A percentile compares a stretch with the other conserved stretches of the same genome.
phyloP scores from a whole-genome alignment of 495 filamentous ascomycete genomes.

The Symbiotaphrina buchneri region DNA sequence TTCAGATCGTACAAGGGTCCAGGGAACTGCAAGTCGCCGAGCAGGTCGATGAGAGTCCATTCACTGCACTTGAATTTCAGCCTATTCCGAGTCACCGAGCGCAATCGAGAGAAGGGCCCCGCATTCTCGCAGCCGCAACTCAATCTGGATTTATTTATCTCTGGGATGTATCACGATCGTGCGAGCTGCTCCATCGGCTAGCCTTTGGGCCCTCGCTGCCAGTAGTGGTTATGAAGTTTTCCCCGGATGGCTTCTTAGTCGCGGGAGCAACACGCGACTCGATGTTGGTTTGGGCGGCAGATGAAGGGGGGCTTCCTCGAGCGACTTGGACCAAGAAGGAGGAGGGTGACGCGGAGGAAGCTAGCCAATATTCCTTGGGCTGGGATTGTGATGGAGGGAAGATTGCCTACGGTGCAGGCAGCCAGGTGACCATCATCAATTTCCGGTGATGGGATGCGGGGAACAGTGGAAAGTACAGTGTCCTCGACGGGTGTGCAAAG shows the following conservation, averaged over 20 bases:
- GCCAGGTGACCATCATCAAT: slow-evolving; percentile 26
- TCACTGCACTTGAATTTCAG: slow-evolving; percentile 3
- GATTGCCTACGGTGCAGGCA: slow-evolving; percentile 48
- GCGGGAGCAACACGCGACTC: slow-evolving; percentile 41
- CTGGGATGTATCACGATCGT: slow-evolving; percentile 44
- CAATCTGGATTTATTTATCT: slow-evolving; percentile 41
- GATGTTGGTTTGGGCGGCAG: slow-evolving; percentile 51
- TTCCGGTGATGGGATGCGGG: neutral
- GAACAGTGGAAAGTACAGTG: too few relatives aligned
- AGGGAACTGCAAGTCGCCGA: slow-evolving; percentile 1
- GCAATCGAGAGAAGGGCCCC: slow-evolving; percentile 1
- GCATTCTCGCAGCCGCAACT: slow-evolving; percentile 10
- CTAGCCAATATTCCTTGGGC: slow-evolving; percentile 16
- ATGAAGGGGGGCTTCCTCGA: slow-evolving; percentile 38
- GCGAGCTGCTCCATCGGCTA: slow-evolving; percentile 14
- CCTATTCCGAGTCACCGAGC: slow-evolving; percentile 1
- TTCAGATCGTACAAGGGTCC: neutral
- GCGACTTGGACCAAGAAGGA: slow-evolving; percentile 38
- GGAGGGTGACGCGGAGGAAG: slow-evolving; percentile 6
- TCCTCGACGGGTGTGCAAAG: too few relatives aligned
- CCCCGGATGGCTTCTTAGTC: slow-evolving; percentile 47
- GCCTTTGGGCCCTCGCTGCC: slow-evolving; percentile 20
- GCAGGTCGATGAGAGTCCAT: neutral
- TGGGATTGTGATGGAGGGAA: slow-evolving; percentile 62
- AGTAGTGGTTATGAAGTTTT: slow-evolving; percentile 40